These are phyloP conservation scores for Leccinum barrowsii DNA, from an alignment of 768 basidiomycete genomes.

Conservation along the genomic window DNA sequence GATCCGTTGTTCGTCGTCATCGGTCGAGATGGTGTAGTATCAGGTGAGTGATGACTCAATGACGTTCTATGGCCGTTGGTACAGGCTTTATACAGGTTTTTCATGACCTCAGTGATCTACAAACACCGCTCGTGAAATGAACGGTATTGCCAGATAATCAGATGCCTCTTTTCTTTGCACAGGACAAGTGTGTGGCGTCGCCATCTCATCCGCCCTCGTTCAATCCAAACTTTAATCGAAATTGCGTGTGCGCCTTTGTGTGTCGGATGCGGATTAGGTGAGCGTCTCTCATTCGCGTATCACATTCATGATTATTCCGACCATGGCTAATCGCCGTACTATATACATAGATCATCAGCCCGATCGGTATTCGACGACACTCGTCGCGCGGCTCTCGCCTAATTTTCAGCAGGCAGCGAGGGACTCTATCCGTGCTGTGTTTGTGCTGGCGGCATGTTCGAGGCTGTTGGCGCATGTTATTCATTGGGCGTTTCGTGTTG, in stretches of 20 bases:
- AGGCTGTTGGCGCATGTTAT: too few species aligned
- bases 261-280: slow-evolving; percentile 44
- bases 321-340: not conserved
- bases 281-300: not conserved
- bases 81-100: slow-evolving; percentile 60
- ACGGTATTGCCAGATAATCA: not conserved
- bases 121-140: not conserved
- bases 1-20: slow-evolving; percentile 2
- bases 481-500: too few species aligned
- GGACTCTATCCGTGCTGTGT: slow-evolving; percentile 50
- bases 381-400: slow-evolving; percentile 32
- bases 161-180: not conserved
- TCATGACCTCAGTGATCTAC: slow-evolving; percentile 47
- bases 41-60: slow-evolving; percentile 34
- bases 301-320: not conserved
- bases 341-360: slow-evolving; percentile 42
- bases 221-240: slow-evolving; percentile 47
- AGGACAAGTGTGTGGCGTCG: slow-evolving; percentile 61
- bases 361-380: slow-evolving; percentile 48
- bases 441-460: slow-evolving; percentile 47
- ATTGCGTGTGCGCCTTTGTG: slow-evolving; percentile 42
- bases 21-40: slow-evolving; percentile 54
- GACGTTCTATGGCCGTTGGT: slow-evolving; percentile 48
- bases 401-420: slow-evolving; percentile 47
- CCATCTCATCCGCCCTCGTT: slow-evolving; percentile 57